These are phyloP conservation scores for Trichoderma asperellum DNA, from an alignment of 2,329 filamentous ascomycete genomes.

Conservation along the genomic window DNA sequence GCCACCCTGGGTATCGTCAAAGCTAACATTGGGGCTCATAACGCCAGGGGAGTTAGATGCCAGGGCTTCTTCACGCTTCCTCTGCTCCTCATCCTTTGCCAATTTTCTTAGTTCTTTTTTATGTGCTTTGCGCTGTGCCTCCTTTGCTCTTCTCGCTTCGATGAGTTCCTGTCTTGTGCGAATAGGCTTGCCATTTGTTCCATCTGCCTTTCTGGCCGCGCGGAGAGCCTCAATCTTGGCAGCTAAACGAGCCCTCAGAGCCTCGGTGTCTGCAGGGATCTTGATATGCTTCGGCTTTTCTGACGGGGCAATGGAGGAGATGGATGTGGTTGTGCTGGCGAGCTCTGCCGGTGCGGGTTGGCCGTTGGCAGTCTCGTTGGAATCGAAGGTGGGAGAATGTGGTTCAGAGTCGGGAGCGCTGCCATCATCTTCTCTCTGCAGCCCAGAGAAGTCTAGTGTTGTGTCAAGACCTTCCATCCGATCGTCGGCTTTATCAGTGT, in stretches of 20 bases:
- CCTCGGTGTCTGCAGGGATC: slow-evolving; percentile 71
- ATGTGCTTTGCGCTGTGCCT: slow-evolving; percentile 81
- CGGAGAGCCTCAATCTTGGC: slow-evolving; percentile 85
- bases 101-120: slow-evolving; percentile 83
- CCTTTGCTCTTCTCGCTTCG: slow-evolving; percentile 84
- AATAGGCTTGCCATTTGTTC: slow-evolving; percentile 73
- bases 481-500: neutral
- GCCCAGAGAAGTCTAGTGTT: slow-evolving; percentile 37
- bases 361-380: slow-evolving; percentile 47
- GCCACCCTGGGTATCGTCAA: slow-evolving; percentile 61
- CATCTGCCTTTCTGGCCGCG: slow-evolving; percentile 84
- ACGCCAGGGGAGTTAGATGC: slow-evolving; percentile 65
- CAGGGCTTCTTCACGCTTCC: slow-evolving; percentile 64
- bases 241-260: slow-evolving; percentile 76
- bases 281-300: slow-evolving; percentile 69
- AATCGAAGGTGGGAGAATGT: slow-evolving; percentile 61
- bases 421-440: slow-evolving; percentile 49
- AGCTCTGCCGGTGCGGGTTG: slow-evolving; percentile 49
- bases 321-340: slow-evolving; percentile 67
- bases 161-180: slow-evolving; percentile 90
- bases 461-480: slow-evolving; percentile 25
- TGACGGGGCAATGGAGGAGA: slow-evolving; percentile 65
- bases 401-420: slow-evolving; percentile 55
- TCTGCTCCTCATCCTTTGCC: slow-evolving; percentile 79
- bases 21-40: slow-evolving; percentile 59